These are phyloP conservation scores for Penicillium roqueforti DNA, from an alignment of 495 filamentous ascomycete species.

Conservation along the genomic window DNA sequence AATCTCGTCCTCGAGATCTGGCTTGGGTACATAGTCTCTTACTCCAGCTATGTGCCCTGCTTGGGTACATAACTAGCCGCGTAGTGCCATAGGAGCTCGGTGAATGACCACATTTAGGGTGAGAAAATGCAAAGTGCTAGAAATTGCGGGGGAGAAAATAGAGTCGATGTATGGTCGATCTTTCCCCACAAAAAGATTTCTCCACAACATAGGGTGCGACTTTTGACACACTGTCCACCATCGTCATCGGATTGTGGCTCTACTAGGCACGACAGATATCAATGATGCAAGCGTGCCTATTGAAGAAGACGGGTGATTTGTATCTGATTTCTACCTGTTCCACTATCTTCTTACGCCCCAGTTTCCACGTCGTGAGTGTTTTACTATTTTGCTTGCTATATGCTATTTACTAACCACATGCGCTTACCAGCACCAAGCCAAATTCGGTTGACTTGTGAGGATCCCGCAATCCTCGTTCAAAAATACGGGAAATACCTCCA, in stretches of 20 bases:
- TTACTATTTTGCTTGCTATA: neutral
- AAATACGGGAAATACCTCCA: slow-evolving; percentile 3
- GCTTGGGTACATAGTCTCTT: too few relatives aligned
- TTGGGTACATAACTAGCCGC: too few relatives aligned
- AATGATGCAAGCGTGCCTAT: neutral
- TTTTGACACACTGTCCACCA: neutral
- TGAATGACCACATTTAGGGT: too few relatives aligned
- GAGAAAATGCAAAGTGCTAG: too few relatives aligned
- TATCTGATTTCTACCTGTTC: slow-evolving; percentile 2
- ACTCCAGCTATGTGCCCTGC: too few relatives aligned
- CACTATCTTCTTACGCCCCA: neutral
- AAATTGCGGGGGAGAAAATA: too few relatives aligned
- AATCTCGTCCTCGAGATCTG: too few relatives aligned
- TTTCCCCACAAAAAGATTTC: too few relatives aligned
- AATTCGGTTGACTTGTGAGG: slow-evolving; percentile 6
- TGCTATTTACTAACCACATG: neutral
- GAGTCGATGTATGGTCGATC: too few relatives aligned
- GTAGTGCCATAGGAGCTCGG: too few relatives aligned
- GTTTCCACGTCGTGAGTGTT: neutral
- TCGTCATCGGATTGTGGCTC: slow-evolving; percentile 1
- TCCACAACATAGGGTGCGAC: too few relatives aligned
- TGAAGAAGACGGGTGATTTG: slow-evolving; percentile 3
- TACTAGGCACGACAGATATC: neutral
- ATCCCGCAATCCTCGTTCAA: neutral
- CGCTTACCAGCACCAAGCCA: neutral